A percentile compares a stretch with the other conserved stretches of the same genome.
These are phyloP conservation scores for Geranium brycei DNA, from an alignment of 345 rosid genomes.

Conservation along the genomic window DNA sequence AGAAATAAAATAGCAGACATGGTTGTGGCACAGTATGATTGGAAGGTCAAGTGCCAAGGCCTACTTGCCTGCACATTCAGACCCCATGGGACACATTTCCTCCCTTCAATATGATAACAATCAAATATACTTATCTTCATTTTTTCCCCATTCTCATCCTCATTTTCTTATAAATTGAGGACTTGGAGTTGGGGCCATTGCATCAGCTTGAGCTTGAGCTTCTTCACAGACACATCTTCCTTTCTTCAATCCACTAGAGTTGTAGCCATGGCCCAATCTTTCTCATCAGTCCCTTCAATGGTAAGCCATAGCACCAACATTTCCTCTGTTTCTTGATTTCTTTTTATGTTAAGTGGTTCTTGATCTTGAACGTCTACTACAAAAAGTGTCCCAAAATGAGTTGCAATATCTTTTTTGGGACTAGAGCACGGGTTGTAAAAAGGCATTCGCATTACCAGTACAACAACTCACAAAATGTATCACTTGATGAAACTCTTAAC, in stretches of 20 bases:
- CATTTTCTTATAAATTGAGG: constrained; percentile 29
- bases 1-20: constrained; percentile 11
- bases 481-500: too few relatives aligned
- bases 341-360: too few relatives aligned
- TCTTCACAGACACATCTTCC: neutral
- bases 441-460: too few relatives aligned
- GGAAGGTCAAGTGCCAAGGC: too few relatives aligned
- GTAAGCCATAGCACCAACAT: constrained; percentile 21
- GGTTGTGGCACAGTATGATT: constrained; percentile 4
- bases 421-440: too few relatives aligned
- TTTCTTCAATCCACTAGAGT: constrained; percentile 7
- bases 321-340: too few relatives aligned
- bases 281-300: constrained; percentile 69
- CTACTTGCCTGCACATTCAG: too few relatives aligned
- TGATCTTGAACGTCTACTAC: too few relatives aligned
- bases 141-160: constrained; percentile 2
- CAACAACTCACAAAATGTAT: too few relatives aligned
- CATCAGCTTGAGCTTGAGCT: neutral
- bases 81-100: constrained; percentile 10
- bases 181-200: constrained; percentile 4
- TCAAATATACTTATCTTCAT: neutral
- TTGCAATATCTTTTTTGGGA: too few relatives aligned
- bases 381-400: too few relatives aligned
- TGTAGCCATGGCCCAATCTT: constrained; percentile 85
- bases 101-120: too few relatives aligned